Evolutionary conservation across 345 rosid genomes (phyloP).

Genomic region (Trapa incisa): DNA sequence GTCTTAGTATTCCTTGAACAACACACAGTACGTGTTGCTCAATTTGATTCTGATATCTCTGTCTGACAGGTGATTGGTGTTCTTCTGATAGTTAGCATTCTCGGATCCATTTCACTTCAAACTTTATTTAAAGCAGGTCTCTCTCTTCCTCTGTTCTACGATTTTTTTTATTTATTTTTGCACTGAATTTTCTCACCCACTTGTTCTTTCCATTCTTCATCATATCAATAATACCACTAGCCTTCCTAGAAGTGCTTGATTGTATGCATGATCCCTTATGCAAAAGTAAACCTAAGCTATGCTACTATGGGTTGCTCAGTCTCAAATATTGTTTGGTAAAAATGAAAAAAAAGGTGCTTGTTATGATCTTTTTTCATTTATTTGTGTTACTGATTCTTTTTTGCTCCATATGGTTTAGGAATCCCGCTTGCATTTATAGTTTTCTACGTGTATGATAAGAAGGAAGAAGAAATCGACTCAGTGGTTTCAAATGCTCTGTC

Average conservation of each 20-base stretch:
- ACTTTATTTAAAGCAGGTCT: slow-evolving; percentile 52
- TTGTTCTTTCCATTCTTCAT: too few species aligned
- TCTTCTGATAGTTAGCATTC: slow-evolving; percentile 41
- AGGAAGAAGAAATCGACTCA: slow-evolving; percentile 58
- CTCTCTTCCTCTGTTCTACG: slow-evolving; percentile 18
- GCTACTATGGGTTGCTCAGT: not conserved
- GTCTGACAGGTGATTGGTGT: slow-evolving; percentile 39
- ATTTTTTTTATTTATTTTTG: too few species aligned
- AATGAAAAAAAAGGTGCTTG: not conserved
- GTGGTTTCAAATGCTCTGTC: slow-evolving; percentile 31
- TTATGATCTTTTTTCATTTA: not conserved
- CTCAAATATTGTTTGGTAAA: not conserved
- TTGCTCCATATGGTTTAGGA: slow-evolving; percentile 25
- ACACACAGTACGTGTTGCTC: not conserved
- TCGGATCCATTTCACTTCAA: slow-evolving; percentile 52
- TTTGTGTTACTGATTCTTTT: not conserved
- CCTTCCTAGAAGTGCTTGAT: too few species aligned
- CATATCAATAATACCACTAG: too few species aligned
- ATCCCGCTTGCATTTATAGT: slow-evolving; percentile 48
- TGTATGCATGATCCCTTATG: too few species aligned
- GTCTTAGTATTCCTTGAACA: not conserved
- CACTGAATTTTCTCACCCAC: too few species aligned
- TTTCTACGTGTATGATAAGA: slow-evolving; percentile 48
- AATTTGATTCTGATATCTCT: not conserved
- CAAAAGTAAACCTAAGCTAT: not conserved